Evolutionary conservation across 106 monocot species (phyloP), one percentile per base, ranked within the genome.

Genomic region (Allium sativum): DNA sequence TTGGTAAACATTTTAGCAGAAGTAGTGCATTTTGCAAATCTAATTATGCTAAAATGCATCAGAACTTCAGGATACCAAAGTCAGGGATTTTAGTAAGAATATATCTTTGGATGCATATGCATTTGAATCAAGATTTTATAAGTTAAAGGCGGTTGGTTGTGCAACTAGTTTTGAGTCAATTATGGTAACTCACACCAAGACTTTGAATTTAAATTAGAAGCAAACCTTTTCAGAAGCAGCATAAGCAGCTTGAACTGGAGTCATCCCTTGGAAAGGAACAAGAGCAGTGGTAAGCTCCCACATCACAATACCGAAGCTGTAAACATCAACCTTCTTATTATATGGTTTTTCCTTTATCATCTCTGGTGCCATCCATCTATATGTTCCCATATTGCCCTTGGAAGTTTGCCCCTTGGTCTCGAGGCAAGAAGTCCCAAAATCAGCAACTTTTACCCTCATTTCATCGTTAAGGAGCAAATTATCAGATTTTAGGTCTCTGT

Each of bases 291-390:
- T 92, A 43, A 92, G 66, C 52, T 92, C 92, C 92, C 92, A 92
- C 12, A 92, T 51, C 45, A 92, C 87, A 44, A 92, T 81, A 15
- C 92, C 92, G 52, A 92, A 92, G 31, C 92, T 92, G 59, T 87
- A 92, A 4, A 92, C 87, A 18, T 92, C 92, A 14, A 92, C 84
- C 68, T 92, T 92, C 31, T 81, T 73, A 7, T 83, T 87, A 42
- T 74, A 92, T 0, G 84, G 71, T 50, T 87, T 92, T 55, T 84
- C 84, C 77, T 87, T 92, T 50, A 81, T 76, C 87, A 92, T 92
- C 60, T 92, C 92, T 16, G 87, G 92, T 31, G 92, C 92, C 92
- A 92, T 92, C 87, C 87, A 92, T 7, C 92, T 80, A 48, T 92
- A 92, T 9, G 92, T 92, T 22, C 92, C 92, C 81, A 83, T 92